Evolutionary conservation across 1,139 yeast genomes (phyloP).

Genomic region (Geotrichum phurueaensis): DNA sequence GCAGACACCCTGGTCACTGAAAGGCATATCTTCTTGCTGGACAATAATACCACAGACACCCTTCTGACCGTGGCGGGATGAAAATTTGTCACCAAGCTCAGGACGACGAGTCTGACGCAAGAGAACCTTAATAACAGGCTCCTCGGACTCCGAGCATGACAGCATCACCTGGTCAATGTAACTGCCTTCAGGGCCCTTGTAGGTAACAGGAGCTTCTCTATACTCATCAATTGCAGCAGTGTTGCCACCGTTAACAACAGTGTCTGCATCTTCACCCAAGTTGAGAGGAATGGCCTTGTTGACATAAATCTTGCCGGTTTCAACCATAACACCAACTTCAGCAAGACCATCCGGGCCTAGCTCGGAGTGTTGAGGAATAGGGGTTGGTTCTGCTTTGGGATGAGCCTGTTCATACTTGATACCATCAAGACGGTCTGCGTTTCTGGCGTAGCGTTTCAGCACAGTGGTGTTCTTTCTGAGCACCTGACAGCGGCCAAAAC

Average conservation of each 20-base stretch:
- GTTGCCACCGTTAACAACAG: constrained; percentile 22
- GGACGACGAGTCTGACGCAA: constrained; percentile 96
- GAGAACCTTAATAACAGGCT: constrained; percentile 84
- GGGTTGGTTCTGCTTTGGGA: constrained; percentile 36
- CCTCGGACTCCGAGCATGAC: constrained; percentile 92
- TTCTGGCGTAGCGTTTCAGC: constrained; percentile 85
- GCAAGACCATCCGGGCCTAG: constrained; percentile 95
- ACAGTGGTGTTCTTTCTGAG: constrained; percentile 85
- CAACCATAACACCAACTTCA: constrained; percentile 87
- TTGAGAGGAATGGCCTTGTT: constrained; percentile 89
- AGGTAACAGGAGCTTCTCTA: constrained; percentile 85
- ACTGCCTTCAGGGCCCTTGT: constrained; percentile 92
- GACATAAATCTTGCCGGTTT: constrained; percentile 88
- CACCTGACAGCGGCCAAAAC: constrained; percentile 98
- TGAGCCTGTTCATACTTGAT: constrained; percentile 70
- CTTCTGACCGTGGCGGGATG: constrained; percentile 96
- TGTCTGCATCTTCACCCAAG: constrained; percentile 51
- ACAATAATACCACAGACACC: constrained; percentile 99
- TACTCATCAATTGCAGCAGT: constrained; percentile 43
- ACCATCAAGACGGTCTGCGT: constrained; percentile 86
- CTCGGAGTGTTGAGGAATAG: constrained; percentile 79
- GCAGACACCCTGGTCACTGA: constrained; percentile 78
- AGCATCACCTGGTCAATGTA: constrained; percentile 97
- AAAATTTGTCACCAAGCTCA: constrained; percentile 94
- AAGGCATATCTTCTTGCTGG: constrained; percentile 93